These are phyloP conservation scores for Lasiosphaeris hirsuta DNA, from an alignment of 495 filamentous ascomycete species.

Conservation along the genomic window DNA sequence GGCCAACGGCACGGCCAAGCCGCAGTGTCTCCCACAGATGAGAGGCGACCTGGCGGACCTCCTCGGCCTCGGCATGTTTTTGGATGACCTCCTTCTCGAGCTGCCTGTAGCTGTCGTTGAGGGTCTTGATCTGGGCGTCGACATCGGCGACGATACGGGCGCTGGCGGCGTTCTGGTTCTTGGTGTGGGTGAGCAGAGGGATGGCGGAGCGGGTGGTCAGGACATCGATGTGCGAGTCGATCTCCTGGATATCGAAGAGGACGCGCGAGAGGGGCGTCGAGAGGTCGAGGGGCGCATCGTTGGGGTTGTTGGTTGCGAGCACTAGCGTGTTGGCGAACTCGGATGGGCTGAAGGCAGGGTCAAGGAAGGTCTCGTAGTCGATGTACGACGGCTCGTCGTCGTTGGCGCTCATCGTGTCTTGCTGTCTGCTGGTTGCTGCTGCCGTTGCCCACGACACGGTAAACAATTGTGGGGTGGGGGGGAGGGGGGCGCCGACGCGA, in stretches of 20 bases:
- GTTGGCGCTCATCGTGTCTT: constrained; percentile 21
- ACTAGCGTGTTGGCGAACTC: constrained; percentile 87
- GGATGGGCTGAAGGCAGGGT: constrained; percentile 73
- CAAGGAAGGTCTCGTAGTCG: constrained; percentile 90
- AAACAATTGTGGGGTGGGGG: no score
- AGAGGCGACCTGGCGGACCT: constrained; percentile 67
- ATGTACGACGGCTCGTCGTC: constrained; percentile 77
- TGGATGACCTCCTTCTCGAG: constrained; percentile 78
- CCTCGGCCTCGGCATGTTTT: constrained; percentile 76
- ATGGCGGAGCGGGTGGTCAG: constrained; percentile 82
- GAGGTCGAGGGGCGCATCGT: constrained; percentile 85
- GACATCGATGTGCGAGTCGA: constrained; percentile 90
- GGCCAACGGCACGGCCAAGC: constrained; percentile 68
- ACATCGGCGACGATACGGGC: constrained; percentile 66
- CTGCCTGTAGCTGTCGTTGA: constrained; percentile 80
- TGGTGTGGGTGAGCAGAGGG: constrained; percentile 76
- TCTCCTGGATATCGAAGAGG: constrained; percentile 94
- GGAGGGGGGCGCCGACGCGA: no score
- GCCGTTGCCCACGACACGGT: no score
- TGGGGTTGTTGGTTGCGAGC: constrained; percentile 83
- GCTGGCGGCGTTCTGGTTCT: constrained; percentile 65
- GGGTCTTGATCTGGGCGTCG: constrained; percentile 67
- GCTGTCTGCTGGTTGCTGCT: no score
- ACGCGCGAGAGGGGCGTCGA: constrained; percentile 91
- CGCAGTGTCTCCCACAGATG: constrained; percentile 76